Base-by-base conservation (phyloP, 805 yeast species). In the Ogataea wickerhamii region DNA sequence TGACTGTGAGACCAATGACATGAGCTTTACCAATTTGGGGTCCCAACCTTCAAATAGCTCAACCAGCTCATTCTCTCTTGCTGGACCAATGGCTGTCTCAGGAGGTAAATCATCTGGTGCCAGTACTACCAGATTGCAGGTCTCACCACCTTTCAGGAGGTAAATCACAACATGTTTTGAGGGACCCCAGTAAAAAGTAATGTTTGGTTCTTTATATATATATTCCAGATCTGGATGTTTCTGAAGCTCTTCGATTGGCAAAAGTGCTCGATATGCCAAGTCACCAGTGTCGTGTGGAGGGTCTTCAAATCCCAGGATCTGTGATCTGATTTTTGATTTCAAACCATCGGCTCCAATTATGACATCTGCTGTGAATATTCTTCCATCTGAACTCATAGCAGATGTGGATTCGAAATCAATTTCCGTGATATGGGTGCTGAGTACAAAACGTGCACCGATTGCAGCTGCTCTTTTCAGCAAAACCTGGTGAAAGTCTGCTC, bases 331-430 rank as follows among this genome's bases (percentile, higher is more conserved):
- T 19, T 35, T 40, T 8, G 49, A 45, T 24, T 36, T 35, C 31
- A 45, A 28, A 4, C 49, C 49, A 30, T 45, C 49, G 6, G 49
- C 49, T 2, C 49, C 49, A 7, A 45, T 28, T n/a, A 45, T 45
- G 3, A 45, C 41, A 25, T 45, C 49, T 17, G 45, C 47, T 1
- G 19, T 25, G 25, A 27, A 45, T 18, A 18, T 27, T 11, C 39
- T 33, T 5, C 43, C 45, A 25, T 42, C 45, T n/a, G 39, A 26
- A 25, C 40, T 33, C 7, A 37, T 25, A 3, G 35, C 49, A 13
- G 28, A 24, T 18, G 44, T 45, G 20, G 40, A 16, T 10, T 36
- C 33, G 13, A 37, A 29, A 13, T 40, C 39, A 26, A 45, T 34
- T 3, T 32, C 24, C 5, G 17, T 24, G 30, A 45, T 34, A 6